These are phyloP conservation scores for Alternaria ethzedia DNA, from an alignment of 2,329 filamentous ascomycete species.

Conservation along the genomic window DNA sequence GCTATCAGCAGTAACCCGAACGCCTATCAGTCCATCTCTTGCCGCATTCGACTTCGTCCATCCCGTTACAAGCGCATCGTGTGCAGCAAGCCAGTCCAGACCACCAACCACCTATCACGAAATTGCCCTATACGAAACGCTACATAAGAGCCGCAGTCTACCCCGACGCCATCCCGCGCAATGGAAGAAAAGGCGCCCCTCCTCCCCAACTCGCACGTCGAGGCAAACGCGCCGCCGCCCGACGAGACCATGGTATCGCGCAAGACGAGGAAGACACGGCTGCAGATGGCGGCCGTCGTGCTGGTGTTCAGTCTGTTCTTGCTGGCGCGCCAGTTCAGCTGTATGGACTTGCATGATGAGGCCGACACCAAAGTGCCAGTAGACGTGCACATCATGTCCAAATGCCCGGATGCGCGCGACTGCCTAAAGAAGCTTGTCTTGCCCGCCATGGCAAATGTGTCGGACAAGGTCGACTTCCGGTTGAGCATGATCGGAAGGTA, in stretches of 20 bases:
- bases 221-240: slow-evolving; percentile 2
- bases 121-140: not conserved
- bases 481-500: slow-evolving; percentile 88
- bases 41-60: slow-evolving; percentile 1
- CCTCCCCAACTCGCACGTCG: slow-evolving; percentile 28
- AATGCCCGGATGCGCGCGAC: slow-evolving; percentile 89
- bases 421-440: slow-evolving; percentile 82
- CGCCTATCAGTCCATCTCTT: slow-evolving; percentile 17
- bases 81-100: slow-evolving; percentile 1
- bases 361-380: slow-evolving; percentile 67
- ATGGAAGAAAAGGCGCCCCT: slow-evolving; percentile 43
- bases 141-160: not conserved
- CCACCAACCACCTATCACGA: not conserved
- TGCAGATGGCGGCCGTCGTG: slow-evolving; percentile 34
- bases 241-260: slow-evolving; percentile 20
- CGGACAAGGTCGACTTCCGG: slow-evolving; percentile 86
- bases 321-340: slow-evolving; percentile 36
- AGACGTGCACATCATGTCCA: slow-evolving; percentile 92
- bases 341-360: slow-evolving; percentile 33
- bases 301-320: slow-evolving; percentile 41
- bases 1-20: slow-evolving; percentile 16
- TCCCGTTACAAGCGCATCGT: slow-evolving; percentile 4
- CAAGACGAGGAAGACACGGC: slow-evolving; percentile 19
- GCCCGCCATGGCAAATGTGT: slow-evolving; percentile 82
- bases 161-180: slow-evolving; percentile 2